Evolutionary conservation across 805 yeast genomes (phyloP).

Genomic region (Metschnikowia henanensis): DNA sequence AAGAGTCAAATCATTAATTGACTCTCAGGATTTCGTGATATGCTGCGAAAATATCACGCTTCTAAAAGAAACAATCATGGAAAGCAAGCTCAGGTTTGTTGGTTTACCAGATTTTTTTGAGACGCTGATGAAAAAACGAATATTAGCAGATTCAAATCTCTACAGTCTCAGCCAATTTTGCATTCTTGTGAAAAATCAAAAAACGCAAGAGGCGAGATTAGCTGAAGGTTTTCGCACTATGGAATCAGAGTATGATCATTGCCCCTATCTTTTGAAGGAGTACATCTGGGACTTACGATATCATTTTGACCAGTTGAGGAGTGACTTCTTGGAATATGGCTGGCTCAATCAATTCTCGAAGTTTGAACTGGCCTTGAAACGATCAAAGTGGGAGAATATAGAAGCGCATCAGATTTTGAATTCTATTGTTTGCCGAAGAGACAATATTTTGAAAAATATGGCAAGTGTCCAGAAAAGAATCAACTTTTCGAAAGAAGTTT

Average conservation of each 20-base stretch:
- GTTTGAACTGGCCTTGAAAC: conserved; percentile 1
- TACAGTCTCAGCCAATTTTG: conserved; percentile 3
- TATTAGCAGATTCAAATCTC: conserved; percentile 2
- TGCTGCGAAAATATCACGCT: not conserved
- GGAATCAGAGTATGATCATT: not conserved
- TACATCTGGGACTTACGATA: conserved; percentile 10
- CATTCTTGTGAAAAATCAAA: conserved; percentile 1
- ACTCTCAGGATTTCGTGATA: not conserved
- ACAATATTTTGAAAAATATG: not conserved
- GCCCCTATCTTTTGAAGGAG: conserved; percentile 5
- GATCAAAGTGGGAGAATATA: conserved; percentile 2
- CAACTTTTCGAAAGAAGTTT: not conserved
- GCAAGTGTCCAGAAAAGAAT: not conserved
- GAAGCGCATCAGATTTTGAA: conserved; percentile 9
- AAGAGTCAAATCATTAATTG: not conserved
- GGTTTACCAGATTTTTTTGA: conserved; percentile 3
- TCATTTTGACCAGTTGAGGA: conserved; percentile 9
- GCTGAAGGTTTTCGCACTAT: not conserved
- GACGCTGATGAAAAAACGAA: conserved; percentile 1
- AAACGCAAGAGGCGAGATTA: not conserved
- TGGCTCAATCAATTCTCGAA: conserved; percentile 3
- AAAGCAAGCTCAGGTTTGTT: not conserved
- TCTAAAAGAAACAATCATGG: not conserved
- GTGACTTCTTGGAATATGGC: not conserved
- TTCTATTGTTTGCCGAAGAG: not conserved